Evolutionary conservation across 257 asterid genomes (phyloP), one percentile per base, ranked within the genome.

Genomic region (Anisodus tanguticus): DNA sequence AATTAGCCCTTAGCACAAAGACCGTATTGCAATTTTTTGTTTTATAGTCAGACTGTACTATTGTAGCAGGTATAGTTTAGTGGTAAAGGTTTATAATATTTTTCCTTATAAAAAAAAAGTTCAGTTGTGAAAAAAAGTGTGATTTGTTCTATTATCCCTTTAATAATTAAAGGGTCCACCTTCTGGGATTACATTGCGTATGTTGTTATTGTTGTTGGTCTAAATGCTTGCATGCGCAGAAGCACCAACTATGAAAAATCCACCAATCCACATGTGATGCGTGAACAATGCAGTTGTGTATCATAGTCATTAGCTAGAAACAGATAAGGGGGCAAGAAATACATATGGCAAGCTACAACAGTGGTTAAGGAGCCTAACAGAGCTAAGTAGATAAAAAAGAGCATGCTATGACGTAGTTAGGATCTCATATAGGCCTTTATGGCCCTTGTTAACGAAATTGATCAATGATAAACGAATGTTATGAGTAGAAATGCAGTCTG

Each of bases 361-460:
- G 16, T 70, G 26, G 55, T 70, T 41, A 41, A 70, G 10, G 79
- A 70, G 55, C 12, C 55, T 16, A 70, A 17, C 15, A 70, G 41
- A 41, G 54, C 55, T 8, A 41, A 70, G 55, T 16, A 41, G 79
- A 70, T 15, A 70, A 39, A 8, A 41, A 3, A 4, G 55, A 70
- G 31, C 54, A 70, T 41, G 45, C 53, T 13, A 16, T 2, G 35
- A 41, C 3, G 54, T 41, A 16, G 72, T 66, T 66, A 66, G 17
- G 41, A 63, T 1, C 17, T 22, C 17, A 63, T 63, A 9, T 63
- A 10, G 57, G 59, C 59, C 59, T 54, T 31, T 54, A 31, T 31
- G 71, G 71, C 71, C 45, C n/a, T 66, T 66, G 55, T 8, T 70
- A 70, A 70, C 4, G 51, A 70, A 17, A 41, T 70, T 70, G 79